Evolutionary conservation across 2,329 filamentous ascomycete genomes (phyloP), one percentile per base, ranked within the genome.

Genomic region (Phaeosphaeria sp.): DNA sequence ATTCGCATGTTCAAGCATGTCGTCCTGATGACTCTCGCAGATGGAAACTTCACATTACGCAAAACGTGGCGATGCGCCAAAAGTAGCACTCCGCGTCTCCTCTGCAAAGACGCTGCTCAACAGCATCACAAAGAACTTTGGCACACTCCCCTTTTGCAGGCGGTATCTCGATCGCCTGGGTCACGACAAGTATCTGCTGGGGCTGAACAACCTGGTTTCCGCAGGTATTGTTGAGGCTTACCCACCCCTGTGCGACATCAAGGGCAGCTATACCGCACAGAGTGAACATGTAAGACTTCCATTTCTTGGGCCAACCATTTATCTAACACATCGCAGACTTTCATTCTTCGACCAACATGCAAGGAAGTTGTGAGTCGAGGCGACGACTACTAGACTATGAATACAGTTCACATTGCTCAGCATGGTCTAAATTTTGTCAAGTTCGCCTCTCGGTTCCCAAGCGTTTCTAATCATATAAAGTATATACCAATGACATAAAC

Each of bases 91-190:
- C 58, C 87, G 91, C 50, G 81, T 96, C 50, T 87, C 89, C 44
- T 96, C 92, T 46, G 93, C 93, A 58, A 95, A 93, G 82, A 90
- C 88, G 55, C 83, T 98, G 55, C 83, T 97, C 66, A 95, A 86
- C 70, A 89, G 92, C 30, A 97, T 98, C 78, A 95, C 92, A 80
- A 96, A 96, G 84, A 97, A 97, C 80, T 98, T 97, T 77, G 92
- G 92, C 65, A 97, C 93, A 1, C 80, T 98, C 67, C 93, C 93
- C 1, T 98, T 93, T 79, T 97, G 92, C 78, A 85, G 93, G 63
- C 88, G 93, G 66, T 97, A 97, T 76, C 83, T 98, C 59, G 93
- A 97, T 79, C 89, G 93, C 54, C 79, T 97, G n/a, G 93, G 94
- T 23, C 91, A 96, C 77, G 92, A 97, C 60, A 97, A 97, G 79